Evolutionary conservation across 2,329 filamentous ascomycete genomes (phyloP).

Genomic region (Blastomyces gilchristii): DNA sequence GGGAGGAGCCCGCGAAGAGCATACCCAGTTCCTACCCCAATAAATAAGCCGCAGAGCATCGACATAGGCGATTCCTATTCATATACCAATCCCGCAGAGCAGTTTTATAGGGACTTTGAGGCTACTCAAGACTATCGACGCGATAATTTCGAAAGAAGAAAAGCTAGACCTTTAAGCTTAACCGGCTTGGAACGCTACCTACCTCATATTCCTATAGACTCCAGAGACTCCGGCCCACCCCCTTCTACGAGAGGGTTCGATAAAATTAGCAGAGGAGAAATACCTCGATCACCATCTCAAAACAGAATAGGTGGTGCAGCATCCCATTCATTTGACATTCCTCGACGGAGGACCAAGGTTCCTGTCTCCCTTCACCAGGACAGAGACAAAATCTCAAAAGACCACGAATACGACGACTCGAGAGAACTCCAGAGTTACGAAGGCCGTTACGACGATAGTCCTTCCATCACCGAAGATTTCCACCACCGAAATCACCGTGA

Average conservation of each 20-base stretch:
- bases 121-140: slow-evolving; percentile 22
- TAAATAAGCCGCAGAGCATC: slow-evolving; percentile 26
- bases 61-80: slow-evolving; percentile 37
- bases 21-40: slow-evolving; percentile 11
- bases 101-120: slow-evolving; percentile 38
- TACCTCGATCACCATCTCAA: slow-evolving; percentile 16
- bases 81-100: slow-evolving; percentile 39
- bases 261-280: slow-evolving; percentile 18
- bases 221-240: slow-evolving; percentile 25
- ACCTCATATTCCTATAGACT: slow-evolving; percentile 16
- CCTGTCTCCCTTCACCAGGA: slow-evolving; percentile 41
- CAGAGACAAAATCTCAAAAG: slow-evolving; percentile 34
- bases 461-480: slow-evolving; percentile 9
- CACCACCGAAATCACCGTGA: not conserved
- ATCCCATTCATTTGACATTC: slow-evolving; percentile 30
- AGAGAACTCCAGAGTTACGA: slow-evolving; percentile 27
- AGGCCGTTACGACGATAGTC: slow-evolving; percentile 8
- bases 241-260: slow-evolving; percentile 31
- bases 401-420: slow-evolving; percentile 37
- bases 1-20: slow-evolving; percentile 11
- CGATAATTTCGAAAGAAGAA: slow-evolving; percentile 24
- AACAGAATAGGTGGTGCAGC: slow-evolving; percentile 22
- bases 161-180: slow-evolving; percentile 32
- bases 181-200: slow-evolving; percentile 28
- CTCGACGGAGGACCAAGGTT: slow-evolving; percentile 29